A percentile compares a stretch with the other conserved stretches of the same genome.
Evolutionary conservation across 306 rosid genomes (phyloP).

Genomic region (Dicorynia guianensis): DNA sequence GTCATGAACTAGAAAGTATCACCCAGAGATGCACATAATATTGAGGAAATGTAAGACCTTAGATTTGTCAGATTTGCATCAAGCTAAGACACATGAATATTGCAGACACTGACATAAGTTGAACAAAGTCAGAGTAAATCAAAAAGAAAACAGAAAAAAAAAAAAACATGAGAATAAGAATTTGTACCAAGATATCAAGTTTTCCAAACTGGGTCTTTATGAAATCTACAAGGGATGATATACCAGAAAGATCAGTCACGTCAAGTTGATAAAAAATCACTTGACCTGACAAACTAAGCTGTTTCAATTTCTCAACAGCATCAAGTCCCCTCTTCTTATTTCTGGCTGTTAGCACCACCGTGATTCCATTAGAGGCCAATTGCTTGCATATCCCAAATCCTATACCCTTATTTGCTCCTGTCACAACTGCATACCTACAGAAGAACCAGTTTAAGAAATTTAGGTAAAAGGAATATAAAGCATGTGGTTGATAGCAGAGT

Average conservation of each 20-base stretch:
- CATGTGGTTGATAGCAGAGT: no score
- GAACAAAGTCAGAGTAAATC: background rate
- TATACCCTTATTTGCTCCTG: constrained; percentile 45
- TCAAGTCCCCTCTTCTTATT: constrained; percentile 42
- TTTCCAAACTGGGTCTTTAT: constrained; percentile 39
- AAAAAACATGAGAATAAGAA: background rate
- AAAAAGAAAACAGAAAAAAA: background rate
- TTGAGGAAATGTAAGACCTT: background rate
- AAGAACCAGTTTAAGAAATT: background rate
- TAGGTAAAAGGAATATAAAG: no score
- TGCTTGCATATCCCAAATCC: constrained; percentile 45
- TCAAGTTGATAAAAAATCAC: constrained; percentile 50
- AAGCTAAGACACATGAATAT: background rate
- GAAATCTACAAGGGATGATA: constrained; percentile 36
- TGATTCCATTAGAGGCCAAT: constrained; percentile 47
- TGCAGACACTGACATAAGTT: background rate
- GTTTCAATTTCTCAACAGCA: constrained; percentile 37
- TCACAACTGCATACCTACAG: constrained; percentile 37
- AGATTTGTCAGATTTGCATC: background rate
- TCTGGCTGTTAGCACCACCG: constrained; percentile 45
- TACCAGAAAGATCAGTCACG: constrained; percentile 38
- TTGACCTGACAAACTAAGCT: constrained; percentile 27
- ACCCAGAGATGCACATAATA: background rate
- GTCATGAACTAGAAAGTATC: background rate
- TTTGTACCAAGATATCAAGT: constrained; percentile 48